Conservation (phyloP, 1,139 yeast species). For the Debaryomyces udenii region DNA sequence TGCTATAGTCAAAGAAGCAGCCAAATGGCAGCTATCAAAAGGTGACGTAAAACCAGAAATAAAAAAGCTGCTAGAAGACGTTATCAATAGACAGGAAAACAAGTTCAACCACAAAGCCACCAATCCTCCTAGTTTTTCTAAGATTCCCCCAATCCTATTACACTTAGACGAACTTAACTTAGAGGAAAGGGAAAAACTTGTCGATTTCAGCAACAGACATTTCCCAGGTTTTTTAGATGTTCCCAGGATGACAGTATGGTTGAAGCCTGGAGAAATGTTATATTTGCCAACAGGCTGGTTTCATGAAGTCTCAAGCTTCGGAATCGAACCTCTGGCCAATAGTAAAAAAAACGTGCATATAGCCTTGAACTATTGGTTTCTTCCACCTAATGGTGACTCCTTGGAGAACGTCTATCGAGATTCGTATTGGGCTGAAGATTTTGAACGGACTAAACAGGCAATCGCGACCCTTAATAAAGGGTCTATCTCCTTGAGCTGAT, state of each 20-base stretch:
- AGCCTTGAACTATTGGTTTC: slow-evolving; percentile 75
- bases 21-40: slow-evolving; percentile 35
- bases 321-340: slow-evolving; percentile 23
- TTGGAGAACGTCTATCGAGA: slow-evolving; percentile 43
- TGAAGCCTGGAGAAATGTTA: slow-evolving; percentile 66
- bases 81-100: slow-evolving; percentile 20
- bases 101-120: slow-evolving; percentile 18
- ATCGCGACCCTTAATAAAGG: neutral
- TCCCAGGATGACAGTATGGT: slow-evolving; percentile 45
- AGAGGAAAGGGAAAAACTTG: slow-evolving; percentile 25
- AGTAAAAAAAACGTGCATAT: slow-evolving; percentile 46
- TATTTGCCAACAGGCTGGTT: slow-evolving; percentile 81
- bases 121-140: slow-evolving; percentile 73
- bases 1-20: slow-evolving; percentile 52
- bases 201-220: slow-evolving; percentile 26
- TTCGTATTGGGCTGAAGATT: slow-evolving; percentile 55
- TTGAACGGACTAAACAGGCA: slow-evolving; percentile 24
- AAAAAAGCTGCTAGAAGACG: slow-evolving; percentile 11
- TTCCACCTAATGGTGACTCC: slow-evolving; percentile 54
- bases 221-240: slow-evolving; percentile 55
- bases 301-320: slow-evolving; percentile 76
- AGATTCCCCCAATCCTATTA: slow-evolving; percentile 60
- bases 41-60: slow-evolving; percentile 13
- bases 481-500: neutral
- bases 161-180: slow-evolving; percentile 58